Base-by-base conservation (phyloP, 305 asterid species). In the Fraxinus angustifolia region DNA sequence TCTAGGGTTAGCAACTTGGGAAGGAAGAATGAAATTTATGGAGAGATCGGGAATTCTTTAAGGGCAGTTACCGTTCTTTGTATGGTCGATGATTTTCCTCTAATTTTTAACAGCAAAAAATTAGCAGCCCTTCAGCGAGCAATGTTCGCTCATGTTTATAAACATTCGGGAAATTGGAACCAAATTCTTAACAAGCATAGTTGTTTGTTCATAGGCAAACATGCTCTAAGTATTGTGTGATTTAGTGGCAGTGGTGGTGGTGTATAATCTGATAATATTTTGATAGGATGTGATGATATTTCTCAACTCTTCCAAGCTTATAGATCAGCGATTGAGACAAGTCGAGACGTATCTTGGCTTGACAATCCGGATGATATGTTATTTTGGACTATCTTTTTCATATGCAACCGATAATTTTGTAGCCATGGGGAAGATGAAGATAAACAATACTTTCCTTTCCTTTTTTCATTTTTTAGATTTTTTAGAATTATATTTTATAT, bases 121-220 rank as follows among this genome's bases (percentile, higher is more conserved):
- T 42, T 12, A 42, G 87, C 90, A 88, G 94, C 97, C 97, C 90
- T 88, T 90, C 94, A 89, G 76, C 86, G 85, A 84, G 48, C 48
- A 38, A 38, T 38, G 48, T 38, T 38, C 2, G 48, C 48, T 38
- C 48, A 8, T 8, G 14, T 38, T 38, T 34, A 34, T 34, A 34
- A 34, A 34, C 38, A 38, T 8, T 38, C 14, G 8, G 2, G 48
- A 38, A 38, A 38, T 38, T 38, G 48, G 48, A 8, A 38, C 48
- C 48, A 38, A 38, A 38, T 38, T 38, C 48, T 38, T 38, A 8
- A 38, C 45, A 38, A 38, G 12, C 45, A 38, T 8, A 38, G 45
- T 38, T 38, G 45, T 38, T 38, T 8, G 12, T 38, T 7, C 45
- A 38, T 38, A 34, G 38, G 38, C 38, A 34, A 34, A 5, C 38